A percentile compares a stretch with the other conserved stretches of the same genome.
phyloP scores from a whole-genome alignment of 305 asterid genomes.

The Plantago coronopus region DNA sequence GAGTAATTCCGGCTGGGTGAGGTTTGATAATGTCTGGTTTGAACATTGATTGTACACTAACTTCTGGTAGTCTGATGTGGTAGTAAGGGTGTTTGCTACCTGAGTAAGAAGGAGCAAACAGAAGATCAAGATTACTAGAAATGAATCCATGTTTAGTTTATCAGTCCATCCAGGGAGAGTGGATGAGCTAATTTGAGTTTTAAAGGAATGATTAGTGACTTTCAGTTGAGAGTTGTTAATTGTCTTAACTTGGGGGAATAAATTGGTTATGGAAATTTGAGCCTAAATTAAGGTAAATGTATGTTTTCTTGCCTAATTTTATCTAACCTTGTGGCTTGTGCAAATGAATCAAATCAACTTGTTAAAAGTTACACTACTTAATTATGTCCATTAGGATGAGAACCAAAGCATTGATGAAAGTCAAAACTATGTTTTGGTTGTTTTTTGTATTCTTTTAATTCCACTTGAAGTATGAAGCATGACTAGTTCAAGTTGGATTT shows the following conservation, averaged over 20 bases:
- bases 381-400: no score
- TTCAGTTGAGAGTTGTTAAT: constrained; percentile 34
- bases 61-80: constrained; percentile 31
- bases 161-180: constrained; percentile 32
- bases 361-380: no score
- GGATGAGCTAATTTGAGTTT: constrained; percentile 15
- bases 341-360: no score
- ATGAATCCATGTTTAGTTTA: neutral
- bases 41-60: constrained; percentile 45
- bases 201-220: constrained; percentile 14
- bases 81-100: constrained; percentile 7
- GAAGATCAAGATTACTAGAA: constrained; percentile 17
- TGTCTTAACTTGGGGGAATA: constrained; percentile 11
- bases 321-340: constrained; percentile 14
- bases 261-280: constrained; percentile 2
- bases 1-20: constrained; percentile 28
- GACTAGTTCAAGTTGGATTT: no score
- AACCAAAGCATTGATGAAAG: no score
- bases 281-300: neutral
- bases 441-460: no score
- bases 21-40: constrained; percentile 31
- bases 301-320: constrained; percentile 26
- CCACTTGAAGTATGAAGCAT: no score
- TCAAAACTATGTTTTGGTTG: no score
- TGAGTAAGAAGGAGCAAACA: constrained; percentile 22